A percentile compares a stretch with the other conserved stretches of the same genome.
Evolutionary conservation across 495 filamentous ascomycete species (phyloP).

Genomic region (Echria macrotheca): DNA sequence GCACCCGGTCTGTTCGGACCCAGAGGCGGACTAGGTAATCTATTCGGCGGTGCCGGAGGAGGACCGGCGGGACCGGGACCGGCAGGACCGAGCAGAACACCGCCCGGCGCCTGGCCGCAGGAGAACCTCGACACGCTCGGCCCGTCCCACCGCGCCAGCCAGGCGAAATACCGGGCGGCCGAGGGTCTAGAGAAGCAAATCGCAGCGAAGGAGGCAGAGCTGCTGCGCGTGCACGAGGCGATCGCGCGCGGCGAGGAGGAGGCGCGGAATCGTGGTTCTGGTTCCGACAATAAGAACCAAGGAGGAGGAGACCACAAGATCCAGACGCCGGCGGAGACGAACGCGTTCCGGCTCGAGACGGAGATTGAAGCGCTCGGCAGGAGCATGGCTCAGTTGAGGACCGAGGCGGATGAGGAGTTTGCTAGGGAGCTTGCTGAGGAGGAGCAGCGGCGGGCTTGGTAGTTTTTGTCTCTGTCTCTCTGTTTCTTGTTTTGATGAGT

Average conservation of each 20-base stretch:
- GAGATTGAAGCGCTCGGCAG: slow-evolving; percentile 24
- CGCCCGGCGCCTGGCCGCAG: slow-evolving; percentile 26
- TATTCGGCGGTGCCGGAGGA: slow-evolving; percentile 1
- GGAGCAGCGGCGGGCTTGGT: slow-evolving; percentile 21
- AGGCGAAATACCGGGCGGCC: slow-evolving; percentile 25
- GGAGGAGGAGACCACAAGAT: background rate
- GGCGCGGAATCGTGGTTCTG: background rate
- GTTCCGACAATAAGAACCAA: too few species aligned
- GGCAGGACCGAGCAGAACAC: background rate
- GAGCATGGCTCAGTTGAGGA: slow-evolving; percentile 18
- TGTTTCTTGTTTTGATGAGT: background rate
- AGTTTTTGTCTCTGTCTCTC: background rate
- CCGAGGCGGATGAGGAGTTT: slow-evolving; percentile 32
- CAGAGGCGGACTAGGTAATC: background rate
- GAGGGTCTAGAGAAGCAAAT: slow-evolving; percentile 27
- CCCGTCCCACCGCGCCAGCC: slow-evolving; percentile 13
- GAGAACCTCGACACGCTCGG: slow-evolving; percentile 4
- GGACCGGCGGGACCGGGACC: background rate
- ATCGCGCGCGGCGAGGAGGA: slow-evolving; percentile 13
- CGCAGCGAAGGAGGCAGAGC: slow-evolving; percentile 17
- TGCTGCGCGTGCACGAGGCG: slow-evolving; percentile 16
- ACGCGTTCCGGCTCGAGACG: slow-evolving; percentile 17
- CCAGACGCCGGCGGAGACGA: slow-evolving; percentile 5
- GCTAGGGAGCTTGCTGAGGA: slow-evolving; percentile 30
- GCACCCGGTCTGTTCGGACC: background rate